Evolutionary conservation across 2,329 filamentous ascomycete genomes (phyloP), one percentile per base, ranked within the genome.

Genomic region (Penicillium concentricum): DNA sequence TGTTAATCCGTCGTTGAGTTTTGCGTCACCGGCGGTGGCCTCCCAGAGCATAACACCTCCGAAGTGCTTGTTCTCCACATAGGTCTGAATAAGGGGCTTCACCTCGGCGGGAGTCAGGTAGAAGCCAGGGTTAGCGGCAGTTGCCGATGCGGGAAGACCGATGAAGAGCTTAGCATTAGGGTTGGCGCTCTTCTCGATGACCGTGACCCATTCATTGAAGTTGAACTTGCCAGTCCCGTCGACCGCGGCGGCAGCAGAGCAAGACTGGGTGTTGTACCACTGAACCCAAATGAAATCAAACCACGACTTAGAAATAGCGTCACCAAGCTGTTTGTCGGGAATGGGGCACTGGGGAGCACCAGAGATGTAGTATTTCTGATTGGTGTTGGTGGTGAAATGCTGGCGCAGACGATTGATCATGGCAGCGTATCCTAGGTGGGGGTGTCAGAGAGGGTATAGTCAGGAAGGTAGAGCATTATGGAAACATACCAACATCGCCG

Each of bases 41-140:
- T 85, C 82, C 81, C 81, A 86, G 5, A 86, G 67, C 83, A 85
- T 86, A 39, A 84, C 74, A 71, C 84, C 84, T 39, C 82, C 84
- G 61, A 86, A 86, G 2, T 69, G 71, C 22, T 72, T 54, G 1
- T 72, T 66, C 16, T 66, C 66, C 58, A 75, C 75, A 59, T 78
- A 80, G 41, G 70, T 63, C n/a, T 70, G 61, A 24, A 84, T 69
- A 51, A 85, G 61, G 2, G 66, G 63, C 51, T 77, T 68, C 2
- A 78, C 81, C 57, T 84, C 76, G 1, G 63, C 56, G 0, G 79
- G 79, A 1, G 66, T 69, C 16, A 86, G 68, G 64, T 85, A 85
- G 63, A 75, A 76, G 0, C 67, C 63, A 16, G 66, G 46, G 20
- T 61, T 65, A 2, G 70, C 69, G 3, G 72, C 73, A 15, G 28